phyloP scores from a whole-genome alignment of 169 alveolate genomes.

The Prorocentrum cordatum region DNA sequence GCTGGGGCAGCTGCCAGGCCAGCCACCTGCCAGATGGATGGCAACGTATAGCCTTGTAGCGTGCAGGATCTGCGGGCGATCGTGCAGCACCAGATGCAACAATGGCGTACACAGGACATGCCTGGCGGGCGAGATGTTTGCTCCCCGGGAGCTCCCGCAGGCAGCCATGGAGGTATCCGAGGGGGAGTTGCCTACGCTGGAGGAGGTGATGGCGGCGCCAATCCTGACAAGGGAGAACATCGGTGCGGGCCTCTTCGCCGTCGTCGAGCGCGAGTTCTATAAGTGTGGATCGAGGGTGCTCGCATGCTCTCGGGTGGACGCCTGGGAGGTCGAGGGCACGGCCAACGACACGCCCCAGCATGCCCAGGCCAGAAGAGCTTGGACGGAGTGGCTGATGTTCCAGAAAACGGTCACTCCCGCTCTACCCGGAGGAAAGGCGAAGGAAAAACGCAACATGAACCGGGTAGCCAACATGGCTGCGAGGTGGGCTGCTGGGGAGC shows the following conservation, averaged over 20 bases:
- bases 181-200: neutral
- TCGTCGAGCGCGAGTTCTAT: neutral
- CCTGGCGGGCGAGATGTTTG: neutral
- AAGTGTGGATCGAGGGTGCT: neutral
- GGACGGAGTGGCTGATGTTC: constrained; percentile 4
- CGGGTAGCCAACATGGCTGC: neutral
- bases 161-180: neutral
- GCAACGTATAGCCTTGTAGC: neutral
- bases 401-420: neutral
- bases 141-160: neutral
- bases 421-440: neutral
- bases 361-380: neutral
- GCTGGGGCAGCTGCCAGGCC: neutral
- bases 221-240: neutral
- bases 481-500: neutral
- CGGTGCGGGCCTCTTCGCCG: neutral
- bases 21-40: neutral
- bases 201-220: neutral
- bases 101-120: neutral
- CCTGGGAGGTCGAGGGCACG: neutral
- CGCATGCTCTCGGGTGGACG: neutral
- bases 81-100: neutral
- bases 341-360: no score
- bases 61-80: neutral
- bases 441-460: neutral